Evolutionary conservation across 140 eudicot genomes (phyloP), one percentile per base, ranked within the genome.

Genomic region (Stevia rebaudiana): DNA sequence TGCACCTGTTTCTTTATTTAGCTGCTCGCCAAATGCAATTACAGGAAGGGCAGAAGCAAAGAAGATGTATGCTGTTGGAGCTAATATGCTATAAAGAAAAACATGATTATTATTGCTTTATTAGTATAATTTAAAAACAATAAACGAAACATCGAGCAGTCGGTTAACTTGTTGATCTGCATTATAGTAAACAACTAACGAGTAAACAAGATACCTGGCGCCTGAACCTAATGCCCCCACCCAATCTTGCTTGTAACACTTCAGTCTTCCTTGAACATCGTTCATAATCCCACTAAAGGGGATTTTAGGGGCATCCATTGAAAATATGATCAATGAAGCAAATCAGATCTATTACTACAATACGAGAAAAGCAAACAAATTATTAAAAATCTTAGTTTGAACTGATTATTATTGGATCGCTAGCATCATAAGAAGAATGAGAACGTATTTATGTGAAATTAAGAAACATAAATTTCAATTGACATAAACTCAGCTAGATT

Each of bases 21-120:
- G 68, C 47, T 88, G 96, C 80, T 88, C 95, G 21, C 98, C 98
- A 51, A 92, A 92, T 58, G 98, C 95, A 69, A 88, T 88, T 21
- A 85, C 98, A 8, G 96, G 97, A 68, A 87, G 90, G 69, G 97
- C 90, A 28, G 97, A 90, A 33, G 97, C 95, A 75, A 90, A 90
- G 83, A 87, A 90, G 23, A 87, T 82, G 67, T 83, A 90, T 18
- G 94, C 85, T 2, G 95, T 82, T 74, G 96, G 98, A 56, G 96
- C 96, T 71, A 92, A 68, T 74, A 88, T 83, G 76, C 96, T 91
- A 68, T 55, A 43, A 56, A 68, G 61, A 43, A 56, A 54, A 40
- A 28, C 53, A 15, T 37, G 54, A 68, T 41, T 51, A 44, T 42
- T 39, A 36, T n/a, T n/a, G n/a, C 39, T 39, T 15, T 35, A 61